Conservation (phyloP, 169 alveolate genomes). For the Blepharisma undulans region DNA sequence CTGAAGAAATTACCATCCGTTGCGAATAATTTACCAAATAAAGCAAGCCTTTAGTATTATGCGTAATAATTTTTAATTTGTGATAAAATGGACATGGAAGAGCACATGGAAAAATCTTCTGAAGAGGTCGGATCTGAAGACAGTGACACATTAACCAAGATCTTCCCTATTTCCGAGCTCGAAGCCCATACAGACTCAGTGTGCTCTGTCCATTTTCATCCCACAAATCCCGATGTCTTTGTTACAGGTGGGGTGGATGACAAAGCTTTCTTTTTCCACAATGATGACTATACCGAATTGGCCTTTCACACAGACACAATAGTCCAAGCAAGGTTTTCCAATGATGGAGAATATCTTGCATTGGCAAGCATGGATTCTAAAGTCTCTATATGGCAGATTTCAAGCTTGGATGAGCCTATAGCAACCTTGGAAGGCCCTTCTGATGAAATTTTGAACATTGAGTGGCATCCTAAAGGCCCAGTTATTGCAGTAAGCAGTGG, state of each 20-base stretch:
- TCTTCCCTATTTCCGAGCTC: slow-evolving; percentile 21
- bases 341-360: not conserved
- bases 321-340: not conserved
- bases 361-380: slow-evolving; percentile 27
- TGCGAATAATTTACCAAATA: not conserved
- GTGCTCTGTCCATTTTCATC: slow-evolving; percentile 11
- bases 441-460: not conserved
- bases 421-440: slow-evolving; percentile 6
- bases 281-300: not conserved
- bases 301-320: slow-evolving; percentile 27
- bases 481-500: not conserved
- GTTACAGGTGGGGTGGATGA: slow-evolving; percentile 36
- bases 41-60: no score
- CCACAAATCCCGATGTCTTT: not conserved
- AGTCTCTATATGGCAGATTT: not conserved
- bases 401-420: not conserved
- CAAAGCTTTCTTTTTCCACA: not conserved
- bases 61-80: not conserved
- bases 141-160: not conserved
- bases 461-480: slow-evolving; percentile 21
- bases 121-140: not conserved
- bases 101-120: not conserved
- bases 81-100: not conserved
- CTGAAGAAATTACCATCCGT: not conserved
- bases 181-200: slow-evolving; percentile 30